A percentile compares a stretch with the other conserved stretches of the same genome.
phyloP scores from a whole-genome alignment of 2,329 filamentous ascomycete genomes.

The Rhinocladiella mackenziei region DNA sequence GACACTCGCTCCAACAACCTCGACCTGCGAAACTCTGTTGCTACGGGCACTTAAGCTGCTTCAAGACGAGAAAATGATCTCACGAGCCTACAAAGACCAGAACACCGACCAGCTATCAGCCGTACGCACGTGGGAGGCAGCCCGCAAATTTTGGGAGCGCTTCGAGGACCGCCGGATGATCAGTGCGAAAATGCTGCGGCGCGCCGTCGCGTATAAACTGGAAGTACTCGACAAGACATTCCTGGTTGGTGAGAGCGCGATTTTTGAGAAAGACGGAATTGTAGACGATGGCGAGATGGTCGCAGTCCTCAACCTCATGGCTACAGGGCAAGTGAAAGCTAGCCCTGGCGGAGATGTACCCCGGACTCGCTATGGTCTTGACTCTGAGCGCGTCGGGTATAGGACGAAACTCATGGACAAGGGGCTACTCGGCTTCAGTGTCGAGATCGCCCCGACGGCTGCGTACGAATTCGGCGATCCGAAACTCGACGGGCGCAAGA shows the following conservation, averaged over 20 bases:
- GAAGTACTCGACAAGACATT: slow-evolving; percentile 41
- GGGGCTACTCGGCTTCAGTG: slow-evolving; percentile 39
- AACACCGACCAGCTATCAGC: slow-evolving; percentile 35
- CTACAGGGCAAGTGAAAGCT: slow-evolving; percentile 36
- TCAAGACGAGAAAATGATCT: slow-evolving; percentile 28
- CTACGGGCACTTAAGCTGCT: slow-evolving; percentile 41
- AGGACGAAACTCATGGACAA: slow-evolving; percentile 46
- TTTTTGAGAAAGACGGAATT: slow-evolving; percentile 33
- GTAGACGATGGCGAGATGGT: slow-evolving; percentile 26
- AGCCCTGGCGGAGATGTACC: slow-evolving; percentile 39
- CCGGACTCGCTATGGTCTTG: slow-evolving; percentile 43
- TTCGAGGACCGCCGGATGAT: slow-evolving; percentile 43
- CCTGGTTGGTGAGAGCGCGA: slow-evolving; percentile 18
- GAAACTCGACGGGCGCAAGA: slow-evolving; percentile 25
- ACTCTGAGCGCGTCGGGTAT: slow-evolving; percentile 43
- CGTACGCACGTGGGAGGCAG: slow-evolving; percentile 18
- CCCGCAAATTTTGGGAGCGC: slow-evolving; percentile 36
- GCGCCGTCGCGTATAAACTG: slow-evolving; percentile 43
- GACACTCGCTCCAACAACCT: slow-evolving; percentile 18
- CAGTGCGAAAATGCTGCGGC: slow-evolving; percentile 39
- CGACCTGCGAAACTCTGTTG: slow-evolving; percentile 33
- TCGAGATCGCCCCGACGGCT: slow-evolving; percentile 38
- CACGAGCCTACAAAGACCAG: slow-evolving; percentile 32
- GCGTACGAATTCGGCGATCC: slow-evolving; percentile 43
- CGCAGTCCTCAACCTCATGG: slow-evolving; percentile 30